Base-by-base conservation (phyloP, 306 rosid species). In the Castanospermum australe region DNA sequence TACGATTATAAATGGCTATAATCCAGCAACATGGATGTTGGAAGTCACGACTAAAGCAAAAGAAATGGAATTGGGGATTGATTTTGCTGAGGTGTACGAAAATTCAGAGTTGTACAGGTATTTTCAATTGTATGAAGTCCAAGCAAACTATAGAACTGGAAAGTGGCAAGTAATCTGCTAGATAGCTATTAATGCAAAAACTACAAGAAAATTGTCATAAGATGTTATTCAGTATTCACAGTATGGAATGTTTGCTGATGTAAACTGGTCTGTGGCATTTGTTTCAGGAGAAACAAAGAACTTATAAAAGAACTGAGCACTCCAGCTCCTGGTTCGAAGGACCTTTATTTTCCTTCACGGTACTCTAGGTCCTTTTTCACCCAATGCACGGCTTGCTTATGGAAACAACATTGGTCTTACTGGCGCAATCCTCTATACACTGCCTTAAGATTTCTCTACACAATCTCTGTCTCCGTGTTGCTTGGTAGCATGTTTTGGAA, bases 391-490 rank as follows among this genome's bases (percentile, higher is more conserved):
- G 86, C 92, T 83, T 88, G 84, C 76, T 81, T 88, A 75, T 88
- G 92, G 89, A 88, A 88, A 62, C 89, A 86, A 47, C 79, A 83
- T 66, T 83, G 86, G 89, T 88, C 91, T 14, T 85, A 85, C 41
- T 85, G 91, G 91, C 87, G 89, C 42, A 85, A 88, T 66, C 78
- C 86, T 12, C 51, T 9, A 10, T 83, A 88, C 62, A 88, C 84
- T 2, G 89, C 84, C 38, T 21, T 51, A 35, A 74, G 76, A 59
- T 83, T 85, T 79, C 73, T 88, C 71, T 88, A 50, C 60, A 68
- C 89, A 17, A 22, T 67, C 0, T 20, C 45, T 35, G 51, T 84
- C 6, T 72, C 89, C 5, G 15, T 83, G n/a, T 62, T 88, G 75
- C 71, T 88, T 20, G 89, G 91, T 6, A 83, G 85, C 70, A 80